Evolutionary conservation across 176 grass and related monocot genomes (phyloP).

Genomic region (Tuctoria greenei): DNA sequence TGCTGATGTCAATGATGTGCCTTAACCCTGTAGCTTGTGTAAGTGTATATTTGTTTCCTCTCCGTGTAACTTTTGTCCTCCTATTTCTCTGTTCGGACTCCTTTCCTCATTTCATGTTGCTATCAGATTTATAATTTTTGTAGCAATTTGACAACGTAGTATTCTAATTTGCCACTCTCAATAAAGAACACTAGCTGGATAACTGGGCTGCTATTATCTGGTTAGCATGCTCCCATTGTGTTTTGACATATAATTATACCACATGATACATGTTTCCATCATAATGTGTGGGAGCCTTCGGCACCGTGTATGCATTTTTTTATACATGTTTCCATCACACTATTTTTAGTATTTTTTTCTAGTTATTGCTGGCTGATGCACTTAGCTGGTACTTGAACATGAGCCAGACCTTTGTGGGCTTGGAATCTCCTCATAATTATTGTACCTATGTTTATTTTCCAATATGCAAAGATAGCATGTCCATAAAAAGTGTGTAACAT

Average conservation of each 20-base stretch:
- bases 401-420: background rate
- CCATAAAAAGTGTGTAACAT: background rate
- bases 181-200: constrained; percentile 8
- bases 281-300: too few species aligned
- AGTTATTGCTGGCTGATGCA: background rate
- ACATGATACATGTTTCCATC: constrained; percentile 12
- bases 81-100: background rate
- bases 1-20: constrained; percentile 86
- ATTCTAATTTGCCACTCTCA: background rate
- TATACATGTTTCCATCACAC: constrained; percentile 8
- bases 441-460: background rate
- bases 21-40: constrained; percentile 71
- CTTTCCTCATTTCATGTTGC: background rate
- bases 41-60: constrained; percentile 37
- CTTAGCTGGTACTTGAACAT: background rate
- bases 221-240: background rate
- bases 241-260: background rate
- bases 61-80: background rate
- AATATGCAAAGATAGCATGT: background rate
- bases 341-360: background rate
- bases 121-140: background rate
- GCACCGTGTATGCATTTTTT: too few species aligned
- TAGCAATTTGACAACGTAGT: background rate
- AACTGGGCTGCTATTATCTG: background rate
- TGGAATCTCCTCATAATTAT: background rate